Percentiles rank a stretch among this genome's conserved stretches.
phyloP scores from a whole-genome alignment of 1,284 basidiomycete genomes.

The Neolentinus lepideus region DNA sequence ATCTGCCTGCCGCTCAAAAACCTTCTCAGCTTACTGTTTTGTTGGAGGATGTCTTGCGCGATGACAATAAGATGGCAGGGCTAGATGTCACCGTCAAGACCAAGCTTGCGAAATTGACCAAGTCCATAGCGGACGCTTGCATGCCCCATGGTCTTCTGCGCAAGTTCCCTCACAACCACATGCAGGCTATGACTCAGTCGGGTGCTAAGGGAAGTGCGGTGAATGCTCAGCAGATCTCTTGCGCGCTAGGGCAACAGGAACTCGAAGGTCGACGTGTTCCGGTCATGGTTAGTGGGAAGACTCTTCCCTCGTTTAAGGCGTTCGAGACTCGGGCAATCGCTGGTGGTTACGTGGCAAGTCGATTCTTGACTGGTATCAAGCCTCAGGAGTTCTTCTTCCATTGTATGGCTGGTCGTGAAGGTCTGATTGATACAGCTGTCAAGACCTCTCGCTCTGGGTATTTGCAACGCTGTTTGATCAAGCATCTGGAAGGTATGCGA shows the following conservation, averaged over 20 bases:
- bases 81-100: constrained; percentile 90
- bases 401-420: constrained; percentile 99
- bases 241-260: constrained; percentile 94
- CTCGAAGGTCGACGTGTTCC: constrained; percentile 98
- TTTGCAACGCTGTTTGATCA: constrained; percentile 96
- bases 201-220: constrained; percentile 98
- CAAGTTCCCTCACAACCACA: constrained; percentile 97
- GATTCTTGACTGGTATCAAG: constrained; percentile 97
- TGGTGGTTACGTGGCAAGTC: constrained; percentile 99
- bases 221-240: constrained; percentile 98
- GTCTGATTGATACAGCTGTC: constrained; percentile 98
- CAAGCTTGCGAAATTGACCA: constrained; percentile 79
- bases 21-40: constrained; percentile 45
- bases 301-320: constrained; percentile 92
- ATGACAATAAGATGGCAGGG: constrained; percentile 96
- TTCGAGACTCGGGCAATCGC: constrained; percentile 97
- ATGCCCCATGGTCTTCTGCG: constrained; percentile 87
- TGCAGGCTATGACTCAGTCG: constrained; percentile 99
- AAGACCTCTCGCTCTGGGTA: constrained; percentile 99
- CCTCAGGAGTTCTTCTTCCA: constrained; percentile 99
- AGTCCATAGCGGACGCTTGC: constrained; percentile 85
- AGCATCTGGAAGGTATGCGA: constrained; percentile 94
- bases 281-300: constrained; percentile 99
- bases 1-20: constrained; percentile 42
- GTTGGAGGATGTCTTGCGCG: constrained; percentile 94